Conservation (phyloP, 441 rosid genomes). For the Populus hybrid region DNA sequence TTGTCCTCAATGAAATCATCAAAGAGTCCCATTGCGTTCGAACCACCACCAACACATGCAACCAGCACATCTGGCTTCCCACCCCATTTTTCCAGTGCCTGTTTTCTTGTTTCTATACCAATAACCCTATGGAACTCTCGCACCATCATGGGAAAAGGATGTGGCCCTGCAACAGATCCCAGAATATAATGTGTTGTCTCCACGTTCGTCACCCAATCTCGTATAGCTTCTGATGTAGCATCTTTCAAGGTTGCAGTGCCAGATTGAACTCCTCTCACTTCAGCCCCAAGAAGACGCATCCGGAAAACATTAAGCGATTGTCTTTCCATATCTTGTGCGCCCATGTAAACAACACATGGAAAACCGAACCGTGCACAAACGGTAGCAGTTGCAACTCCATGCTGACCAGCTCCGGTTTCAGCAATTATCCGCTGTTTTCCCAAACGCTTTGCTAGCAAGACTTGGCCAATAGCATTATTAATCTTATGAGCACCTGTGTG, state of each 20-base stretch:
- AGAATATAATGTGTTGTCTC: conserved; percentile 93
- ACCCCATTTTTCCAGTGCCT: conserved; percentile 91
- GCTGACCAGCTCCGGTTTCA: conserved; percentile 97
- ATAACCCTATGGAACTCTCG: conserved; percentile 90
- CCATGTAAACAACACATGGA: conserved; percentile 84
- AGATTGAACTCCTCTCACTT: conserved; percentile 81
- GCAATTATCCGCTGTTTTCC: conserved; percentile 85
- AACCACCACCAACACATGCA: conserved; percentile 94
- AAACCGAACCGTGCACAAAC: conserved; percentile 89
- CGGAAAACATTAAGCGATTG: conserved; percentile 89
- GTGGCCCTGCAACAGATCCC: conserved; percentile 96
- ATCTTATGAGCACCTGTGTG: conserved; percentile 96
- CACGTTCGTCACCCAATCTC: conserved; percentile 96
- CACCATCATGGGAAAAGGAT: conserved; percentile 96
- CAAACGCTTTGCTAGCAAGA: conserved; percentile 76
- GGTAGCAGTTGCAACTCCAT: conserved; percentile 95
- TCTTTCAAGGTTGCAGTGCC: conserved; percentile 93
- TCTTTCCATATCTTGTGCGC: conserved; percentile 93
- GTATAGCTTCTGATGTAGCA: conserved; percentile 90
- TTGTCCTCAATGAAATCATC: conserved; percentile 77
- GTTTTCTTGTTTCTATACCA: conserved; percentile 80
- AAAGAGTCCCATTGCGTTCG: conserved; percentile 92
- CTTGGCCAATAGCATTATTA: conserved; percentile 90
- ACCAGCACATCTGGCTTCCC: conserved; percentile 91
- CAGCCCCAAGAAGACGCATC: conserved; percentile 92